Conservation (phyloP, 345 rosid species). For the Erysimum cheiranthoides region DNA sequence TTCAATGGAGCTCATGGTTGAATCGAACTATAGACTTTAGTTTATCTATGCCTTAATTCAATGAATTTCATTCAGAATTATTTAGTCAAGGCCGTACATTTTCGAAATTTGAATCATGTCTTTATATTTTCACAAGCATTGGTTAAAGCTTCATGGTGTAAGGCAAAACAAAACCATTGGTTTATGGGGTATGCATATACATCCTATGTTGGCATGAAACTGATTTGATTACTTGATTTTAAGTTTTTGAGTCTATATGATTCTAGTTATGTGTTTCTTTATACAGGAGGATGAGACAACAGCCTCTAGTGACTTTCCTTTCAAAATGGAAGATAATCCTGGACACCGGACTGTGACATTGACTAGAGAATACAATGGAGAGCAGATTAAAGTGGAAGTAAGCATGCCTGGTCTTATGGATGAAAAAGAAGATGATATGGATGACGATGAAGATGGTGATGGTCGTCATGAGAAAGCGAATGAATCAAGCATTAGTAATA, state of each 20-base stretch:
- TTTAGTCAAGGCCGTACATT: neutral
- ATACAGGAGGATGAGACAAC: constrained; percentile 54
- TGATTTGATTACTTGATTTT: neutral
- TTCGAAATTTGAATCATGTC: constrained; percentile 1
- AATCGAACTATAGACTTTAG: neutral
- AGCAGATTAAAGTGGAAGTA: too few species aligned
- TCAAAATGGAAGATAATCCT: constrained; percentile 64
- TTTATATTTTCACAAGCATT: neutral
- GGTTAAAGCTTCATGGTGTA: neutral
- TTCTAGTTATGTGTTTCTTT: neutral
- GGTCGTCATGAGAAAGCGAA: too few species aligned
- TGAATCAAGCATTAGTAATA: too few species aligned
- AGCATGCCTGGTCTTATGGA: too few species aligned
- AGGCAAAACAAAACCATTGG: neutral
- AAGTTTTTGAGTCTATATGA: neutral
- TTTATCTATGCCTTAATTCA: neutral
- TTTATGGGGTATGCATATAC: neutral
- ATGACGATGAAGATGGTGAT: too few species aligned
- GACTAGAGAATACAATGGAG: too few species aligned
- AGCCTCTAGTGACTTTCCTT: constrained; percentile 65
- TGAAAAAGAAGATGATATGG: too few species aligned
- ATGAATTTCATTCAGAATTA: neutral
- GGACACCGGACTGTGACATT: constrained; percentile 47
- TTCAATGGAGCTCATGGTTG: neutral
- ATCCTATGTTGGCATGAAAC: neutral